Conservation (phyloP, 176 grass and related monocot species). For the Olyra latifolia region DNA sequence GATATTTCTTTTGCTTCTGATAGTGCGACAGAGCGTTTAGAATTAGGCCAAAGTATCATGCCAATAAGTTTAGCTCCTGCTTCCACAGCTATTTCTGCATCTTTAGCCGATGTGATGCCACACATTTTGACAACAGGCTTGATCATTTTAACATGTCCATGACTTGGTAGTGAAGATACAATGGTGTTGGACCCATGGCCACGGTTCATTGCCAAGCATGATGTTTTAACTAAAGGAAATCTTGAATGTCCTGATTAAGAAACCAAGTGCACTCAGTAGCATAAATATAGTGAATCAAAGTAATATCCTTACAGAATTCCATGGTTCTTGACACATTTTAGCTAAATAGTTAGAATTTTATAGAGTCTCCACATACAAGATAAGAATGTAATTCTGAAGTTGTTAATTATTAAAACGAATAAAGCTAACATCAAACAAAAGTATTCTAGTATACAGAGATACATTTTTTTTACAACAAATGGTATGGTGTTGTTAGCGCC, state of each 20-base stretch:
- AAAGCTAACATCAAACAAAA: slow-evolving; percentile 1
- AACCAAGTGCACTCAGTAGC: not conserved
- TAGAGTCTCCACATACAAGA: not conserved
- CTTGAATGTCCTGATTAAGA: slow-evolving; percentile 35
- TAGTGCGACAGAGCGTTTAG: slow-evolving; percentile 66
- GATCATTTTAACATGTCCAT: slow-evolving; percentile 24
- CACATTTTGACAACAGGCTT: slow-evolving; percentile 87
- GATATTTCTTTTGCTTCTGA: slow-evolving; percentile 75
- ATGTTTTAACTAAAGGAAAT: slow-evolving; percentile 8
- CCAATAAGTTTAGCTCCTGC: slow-evolving; percentile 82
- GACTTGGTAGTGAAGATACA: slow-evolving; percentile 12
- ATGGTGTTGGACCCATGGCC: not conserved
- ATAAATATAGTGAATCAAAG: not conserved
- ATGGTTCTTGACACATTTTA: not conserved
- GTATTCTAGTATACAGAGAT: not conserved
- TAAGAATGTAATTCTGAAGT: not conserved
- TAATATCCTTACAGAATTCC: not conserved
- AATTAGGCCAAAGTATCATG: slow-evolving; percentile 86
- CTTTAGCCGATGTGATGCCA: slow-evolving; percentile 74
- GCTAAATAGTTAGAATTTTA: not conserved
- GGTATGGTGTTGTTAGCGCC: too few relatives aligned
- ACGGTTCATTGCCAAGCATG: slow-evolving; percentile 34
- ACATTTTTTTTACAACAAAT: not conserved
- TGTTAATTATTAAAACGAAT: not conserved
- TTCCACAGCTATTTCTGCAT: slow-evolving; percentile 66